Percentiles rank a stretch among this genome's conserved stretches.
Evolutionary conservation across 2,329 filamentous ascomycete genomes (phyloP).

Genomic region (Aspergillus neotritici): DNA sequence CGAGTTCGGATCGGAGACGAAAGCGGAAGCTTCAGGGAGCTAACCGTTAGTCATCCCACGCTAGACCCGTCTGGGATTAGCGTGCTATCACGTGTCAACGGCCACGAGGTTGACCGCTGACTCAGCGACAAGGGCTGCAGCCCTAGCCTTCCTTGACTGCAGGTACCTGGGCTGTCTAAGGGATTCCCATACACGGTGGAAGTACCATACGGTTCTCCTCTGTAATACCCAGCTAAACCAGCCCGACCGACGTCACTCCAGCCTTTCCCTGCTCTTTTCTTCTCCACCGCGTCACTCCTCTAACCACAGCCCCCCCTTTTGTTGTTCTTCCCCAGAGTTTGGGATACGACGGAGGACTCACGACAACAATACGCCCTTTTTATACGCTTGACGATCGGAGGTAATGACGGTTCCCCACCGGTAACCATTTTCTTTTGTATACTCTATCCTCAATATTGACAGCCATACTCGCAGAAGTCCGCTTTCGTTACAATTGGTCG

Average conservation of each 20-base stretch:
- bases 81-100: constrained; percentile 8
- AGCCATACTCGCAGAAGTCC: too few species aligned
- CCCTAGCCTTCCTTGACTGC: constrained; percentile 21
- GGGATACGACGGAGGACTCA: too few species aligned
- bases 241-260: constrained; percentile 25
- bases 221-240: constrained; percentile 1
- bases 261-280: constrained; percentile 3
- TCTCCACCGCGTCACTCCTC: constrained; percentile 9
- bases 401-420: too few species aligned
- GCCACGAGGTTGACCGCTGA: constrained; percentile 7
- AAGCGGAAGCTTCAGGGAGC: constrained; percentile 16
- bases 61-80: constrained; percentile 20
- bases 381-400: too few species aligned
- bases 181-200: too few species aligned
- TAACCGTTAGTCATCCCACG: constrained; percentile 13
- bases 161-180: neutral
- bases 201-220: neutral
- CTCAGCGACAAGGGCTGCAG: constrained; percentile 15
- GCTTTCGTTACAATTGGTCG: too few species aligned
- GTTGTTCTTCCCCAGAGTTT: neutral
- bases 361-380: too few species aligned
- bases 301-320: neutral
- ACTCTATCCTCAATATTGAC: too few species aligned
- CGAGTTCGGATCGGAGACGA: too few species aligned
- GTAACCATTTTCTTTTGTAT: too few species aligned